Percentiles rank a stretch among this genome's conserved stretches.
These are phyloP conservation scores for Logfia minima DNA, from an alignment of 129 eudicot genomes.

Conservation along the genomic window DNA sequence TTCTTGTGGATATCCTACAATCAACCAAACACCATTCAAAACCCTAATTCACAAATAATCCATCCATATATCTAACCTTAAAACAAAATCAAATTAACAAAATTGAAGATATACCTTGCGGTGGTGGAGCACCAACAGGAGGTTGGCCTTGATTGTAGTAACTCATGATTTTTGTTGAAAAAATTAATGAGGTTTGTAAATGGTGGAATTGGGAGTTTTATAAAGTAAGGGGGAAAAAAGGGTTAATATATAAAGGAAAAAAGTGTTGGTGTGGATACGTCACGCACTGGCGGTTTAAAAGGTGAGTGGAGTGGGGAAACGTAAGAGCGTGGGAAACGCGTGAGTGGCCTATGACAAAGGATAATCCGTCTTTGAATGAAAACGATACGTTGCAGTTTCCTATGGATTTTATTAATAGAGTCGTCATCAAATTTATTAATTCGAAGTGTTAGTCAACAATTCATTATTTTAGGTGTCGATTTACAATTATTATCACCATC, in stretches of 20 bases:
- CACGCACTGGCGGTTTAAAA: conserved; percentile 34
- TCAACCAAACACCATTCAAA: conserved; percentile 17
- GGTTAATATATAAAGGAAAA: conserved; percentile 3
- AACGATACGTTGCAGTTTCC: too few relatives aligned
- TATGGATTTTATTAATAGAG: too few relatives aligned
- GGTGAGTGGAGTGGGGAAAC: background rate
- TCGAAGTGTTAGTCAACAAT: too few relatives aligned
- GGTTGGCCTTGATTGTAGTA: conserved; percentile 78
- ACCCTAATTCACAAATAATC: background rate
- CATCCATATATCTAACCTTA: background rate
- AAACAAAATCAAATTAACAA: background rate
- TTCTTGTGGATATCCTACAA: conserved; percentile 66
- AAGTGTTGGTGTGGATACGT: conserved; percentile 17
- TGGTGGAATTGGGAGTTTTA: conserved; percentile 22
- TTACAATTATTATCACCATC: too few relatives aligned
- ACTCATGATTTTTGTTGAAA: conserved; percentile 49
- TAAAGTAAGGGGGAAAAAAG: conserved; percentile 14
- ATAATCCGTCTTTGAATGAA: background rate
- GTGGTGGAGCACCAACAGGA: conserved; percentile 80
- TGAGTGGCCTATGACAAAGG: background rate
- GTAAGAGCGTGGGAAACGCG: conserved; percentile 33
- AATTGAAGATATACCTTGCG: conserved; percentile 52
- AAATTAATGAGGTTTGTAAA: background rate
- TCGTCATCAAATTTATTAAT: too few relatives aligned
- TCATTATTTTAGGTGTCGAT: too few relatives aligned